phyloP scores from a whole-genome alignment of 1,139 yeast genomes.

The Casaregolazyma suthepensis region DNA sequence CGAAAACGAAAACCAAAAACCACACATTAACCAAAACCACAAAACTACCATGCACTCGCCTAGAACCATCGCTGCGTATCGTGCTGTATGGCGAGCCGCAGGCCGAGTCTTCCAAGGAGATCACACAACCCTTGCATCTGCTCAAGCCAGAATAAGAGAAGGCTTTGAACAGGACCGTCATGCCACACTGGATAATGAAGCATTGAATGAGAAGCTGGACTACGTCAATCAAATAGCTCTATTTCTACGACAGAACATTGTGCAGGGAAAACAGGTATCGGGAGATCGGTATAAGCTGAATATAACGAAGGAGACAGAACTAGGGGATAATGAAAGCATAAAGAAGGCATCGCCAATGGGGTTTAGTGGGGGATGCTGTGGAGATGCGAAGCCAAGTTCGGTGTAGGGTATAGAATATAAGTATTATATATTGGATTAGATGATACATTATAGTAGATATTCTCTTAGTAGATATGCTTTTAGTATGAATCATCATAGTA shows the following conservation, averaged over 20 bases:
- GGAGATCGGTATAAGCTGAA: conserved; percentile 44
- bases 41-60: not conserved
- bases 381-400: not conserved
- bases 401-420: not conserved
- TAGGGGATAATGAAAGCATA: conserved; percentile 77
- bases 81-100: conserved; percentile 67
- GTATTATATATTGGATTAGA: no score
- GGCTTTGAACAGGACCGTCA: conserved; percentile 45
- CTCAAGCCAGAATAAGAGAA: conserved; percentile 57
- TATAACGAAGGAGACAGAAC: conserved; percentile 75
- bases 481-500: no score
- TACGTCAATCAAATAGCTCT: conserved; percentile 64
- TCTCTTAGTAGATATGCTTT: no score
- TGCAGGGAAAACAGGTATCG: conserved; percentile 64
- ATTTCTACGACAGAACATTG: conserved; percentile 67
- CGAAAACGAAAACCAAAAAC: no score
- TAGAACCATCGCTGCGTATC: conserved; percentile 44
- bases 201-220: conserved; percentile 39
- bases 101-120: conserved; percentile 60
- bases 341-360: conserved; percentile 26
- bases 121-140: conserved; percentile 39
- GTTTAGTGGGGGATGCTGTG: conserved; percentile 11
- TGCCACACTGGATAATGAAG: conserved; percentile 39
- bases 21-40: not conserved
- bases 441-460: not conserved